These are phyloP conservation scores for Nymphaea thermarum DNA, from an alignment of 164 flowering plant species.

Conservation along the genomic window DNA sequence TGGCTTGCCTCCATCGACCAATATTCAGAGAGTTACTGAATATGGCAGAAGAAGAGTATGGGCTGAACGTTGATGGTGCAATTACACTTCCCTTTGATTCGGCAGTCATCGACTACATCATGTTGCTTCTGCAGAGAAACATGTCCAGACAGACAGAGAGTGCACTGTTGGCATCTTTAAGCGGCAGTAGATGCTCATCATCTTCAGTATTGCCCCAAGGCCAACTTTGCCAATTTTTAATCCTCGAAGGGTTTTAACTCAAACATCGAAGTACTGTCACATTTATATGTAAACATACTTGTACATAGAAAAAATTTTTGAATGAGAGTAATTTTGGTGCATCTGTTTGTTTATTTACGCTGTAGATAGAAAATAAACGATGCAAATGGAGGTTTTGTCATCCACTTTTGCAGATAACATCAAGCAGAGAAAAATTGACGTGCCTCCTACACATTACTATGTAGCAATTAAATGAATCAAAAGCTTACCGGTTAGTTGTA, in stretches of 20 bases:
- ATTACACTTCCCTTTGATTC: slow-evolving; percentile 9
- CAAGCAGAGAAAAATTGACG: no score
- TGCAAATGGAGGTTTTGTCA: no score
- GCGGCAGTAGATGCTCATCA: neutral
- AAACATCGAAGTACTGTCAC: no score
- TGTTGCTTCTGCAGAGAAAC: neutral
- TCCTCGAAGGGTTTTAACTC: neutral
- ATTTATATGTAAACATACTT: no score
- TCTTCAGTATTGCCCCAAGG: neutral
- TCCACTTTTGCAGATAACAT: no score
- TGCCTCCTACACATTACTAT: no score
- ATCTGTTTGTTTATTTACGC: no score
- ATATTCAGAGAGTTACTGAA: slow-evolving; percentile 8
- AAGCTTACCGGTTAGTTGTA: no score
- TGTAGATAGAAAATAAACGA: no score
- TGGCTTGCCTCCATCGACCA: neutral
- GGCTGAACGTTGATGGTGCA: neutral
- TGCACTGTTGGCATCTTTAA: slow-evolving; percentile 3
- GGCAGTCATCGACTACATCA: slow-evolving; percentile 4
- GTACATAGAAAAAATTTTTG: no score
- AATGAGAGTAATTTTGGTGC: no score
- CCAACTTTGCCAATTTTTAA: neutral
- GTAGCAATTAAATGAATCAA: no score
- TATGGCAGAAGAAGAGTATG: slow-evolving; percentile 9
- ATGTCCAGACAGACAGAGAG: neutral